Percentiles rank a stretch among this genome's conserved stretches.
These are phyloP conservation scores for Pythium sukuiense DNA, from an alignment of 352 stramenopile genomes.

Conservation along the genomic window DNA sequence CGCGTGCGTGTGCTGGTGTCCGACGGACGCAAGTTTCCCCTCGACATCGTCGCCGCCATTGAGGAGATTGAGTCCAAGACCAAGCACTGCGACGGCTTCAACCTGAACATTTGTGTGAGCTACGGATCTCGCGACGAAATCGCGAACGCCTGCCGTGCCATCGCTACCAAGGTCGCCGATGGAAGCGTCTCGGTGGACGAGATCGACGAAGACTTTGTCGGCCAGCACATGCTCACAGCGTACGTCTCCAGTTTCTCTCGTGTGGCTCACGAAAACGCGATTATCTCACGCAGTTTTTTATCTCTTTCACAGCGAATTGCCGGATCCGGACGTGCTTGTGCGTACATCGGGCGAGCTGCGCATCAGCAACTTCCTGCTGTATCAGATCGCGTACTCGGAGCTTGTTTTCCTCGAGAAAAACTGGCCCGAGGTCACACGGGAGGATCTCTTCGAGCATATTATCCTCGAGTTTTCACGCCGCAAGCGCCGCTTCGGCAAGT, in stretches of 20 bases:
- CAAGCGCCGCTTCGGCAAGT: constrained; percentile 91
- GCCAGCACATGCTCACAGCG: constrained; percentile 77
- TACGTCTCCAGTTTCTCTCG: constrained; percentile 34
- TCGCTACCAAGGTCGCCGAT: constrained; percentile 81
- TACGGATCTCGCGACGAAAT: constrained; percentile 97
- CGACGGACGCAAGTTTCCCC: constrained; percentile 68
- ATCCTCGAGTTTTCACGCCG: constrained; percentile 86
- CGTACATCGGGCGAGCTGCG: constrained; percentile 94
- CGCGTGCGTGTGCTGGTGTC: constrained; percentile 91
- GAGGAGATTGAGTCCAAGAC: constrained; percentile 89
- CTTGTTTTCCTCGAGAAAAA: constrained; percentile 95
- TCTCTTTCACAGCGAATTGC: constrained; percentile 52
- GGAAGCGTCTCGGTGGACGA: constrained; percentile 61
- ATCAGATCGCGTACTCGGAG: constrained; percentile 95
- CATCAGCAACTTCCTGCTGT: constrained; percentile 97
- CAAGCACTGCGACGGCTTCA: constrained; percentile 72
- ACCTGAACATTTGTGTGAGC: constrained; percentile 86
- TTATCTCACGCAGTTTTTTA: constrained; percentile 6
- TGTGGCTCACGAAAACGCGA: not conserved
- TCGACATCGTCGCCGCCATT: constrained; percentile 66
- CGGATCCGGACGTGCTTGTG: constrained; percentile 94
- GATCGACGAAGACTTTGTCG: constrained; percentile 80
- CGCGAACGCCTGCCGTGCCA: constrained; percentile 85
- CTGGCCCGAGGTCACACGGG: constrained; percentile 92
- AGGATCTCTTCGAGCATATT: constrained; percentile 79